Conservation (phyloP, 2,329 filamentous ascomycete genomes). For the Calcarisporium arbuscula region DNA sequence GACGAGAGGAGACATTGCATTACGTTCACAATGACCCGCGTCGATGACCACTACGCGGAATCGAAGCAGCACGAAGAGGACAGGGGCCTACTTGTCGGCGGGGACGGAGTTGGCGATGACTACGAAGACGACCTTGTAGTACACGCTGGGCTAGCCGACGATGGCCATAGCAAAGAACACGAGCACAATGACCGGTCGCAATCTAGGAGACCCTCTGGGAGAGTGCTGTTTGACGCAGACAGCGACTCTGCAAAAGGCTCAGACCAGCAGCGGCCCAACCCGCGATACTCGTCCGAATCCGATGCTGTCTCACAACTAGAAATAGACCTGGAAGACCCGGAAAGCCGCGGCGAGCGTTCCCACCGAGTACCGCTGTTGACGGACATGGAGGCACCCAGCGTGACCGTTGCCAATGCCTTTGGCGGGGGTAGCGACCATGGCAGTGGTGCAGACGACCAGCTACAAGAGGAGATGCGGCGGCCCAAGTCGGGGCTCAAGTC, state of each 20-base stretch:
- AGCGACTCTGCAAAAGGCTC: slow-evolving; percentile 40
- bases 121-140: slow-evolving; percentile 20
- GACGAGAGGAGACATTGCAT: slow-evolving; percentile 4
- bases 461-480: slow-evolving; percentile 50
- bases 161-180: slow-evolving; percentile 12
- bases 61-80: slow-evolving; percentile 25
- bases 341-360: slow-evolving; percentile 41
- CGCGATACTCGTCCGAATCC: slow-evolving; percentile 15
- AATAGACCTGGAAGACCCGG: slow-evolving; percentile 38
- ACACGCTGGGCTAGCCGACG: slow-evolving; percentile 11
- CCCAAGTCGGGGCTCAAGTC: slow-evolving; percentile 80
- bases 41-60: slow-evolving; percentile 22
- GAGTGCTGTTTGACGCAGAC: slow-evolving; percentile 75
- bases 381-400: slow-evolving; percentile 75
- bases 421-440: slow-evolving; percentile 35
- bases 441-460: slow-evolving; percentile 33
- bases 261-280: slow-evolving; percentile 17
- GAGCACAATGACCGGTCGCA: slow-evolving; percentile 17
- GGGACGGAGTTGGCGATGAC: slow-evolving; percentile 16
- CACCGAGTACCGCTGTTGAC: slow-evolving; percentile 70
- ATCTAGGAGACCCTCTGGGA: slow-evolving; percentile 50
- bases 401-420: slow-evolving; percentile 55
- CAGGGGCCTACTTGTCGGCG: slow-evolving; percentile 21
- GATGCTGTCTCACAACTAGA: slow-evolving; percentile 26
- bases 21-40: slow-evolving; percentile 24